Evolutionary conservation across 352 stramenopile species (phyloP).

Genomic region (Pythium myriotylum): DNA sequence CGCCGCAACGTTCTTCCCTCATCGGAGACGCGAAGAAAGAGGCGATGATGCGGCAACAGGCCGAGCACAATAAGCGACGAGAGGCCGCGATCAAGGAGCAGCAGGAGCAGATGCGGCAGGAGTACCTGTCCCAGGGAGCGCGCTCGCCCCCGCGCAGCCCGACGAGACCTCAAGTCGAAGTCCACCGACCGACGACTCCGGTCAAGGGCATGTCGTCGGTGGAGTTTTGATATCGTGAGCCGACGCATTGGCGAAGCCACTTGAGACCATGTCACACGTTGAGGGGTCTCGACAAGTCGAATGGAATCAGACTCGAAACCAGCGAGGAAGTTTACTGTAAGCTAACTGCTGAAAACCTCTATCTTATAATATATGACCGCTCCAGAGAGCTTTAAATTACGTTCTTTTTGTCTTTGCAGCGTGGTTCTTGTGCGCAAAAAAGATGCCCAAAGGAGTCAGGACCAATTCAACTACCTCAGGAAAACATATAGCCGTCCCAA

Average conservation of each 20-base stretch:
- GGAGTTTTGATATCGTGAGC: conserved; percentile 30
- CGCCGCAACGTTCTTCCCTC: conserved; percentile 53
- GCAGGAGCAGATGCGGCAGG: conserved; percentile 33
- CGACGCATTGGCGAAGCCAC: conserved; percentile 9
- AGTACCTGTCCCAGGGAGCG: conserved; percentile 18
- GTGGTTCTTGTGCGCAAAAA: conserved; percentile 17
- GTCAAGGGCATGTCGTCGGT: conserved; percentile 14
- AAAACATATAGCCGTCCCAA: conserved; percentile 2
- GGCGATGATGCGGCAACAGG: conserved; percentile 66
- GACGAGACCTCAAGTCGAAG: background rate
- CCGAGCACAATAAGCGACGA: conserved; percentile 60
- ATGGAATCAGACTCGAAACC: background rate
- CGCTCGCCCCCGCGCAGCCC: conserved; percentile 17
- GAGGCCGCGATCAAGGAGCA: conserved; percentile 63
- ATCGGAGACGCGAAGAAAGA: conserved; percentile 71
- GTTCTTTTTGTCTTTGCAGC: conserved; percentile 12
- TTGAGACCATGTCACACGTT: too few species aligned
- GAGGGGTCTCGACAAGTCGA: too few species aligned
- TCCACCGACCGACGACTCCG: background rate
- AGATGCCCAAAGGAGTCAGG: conserved; percentile 27
- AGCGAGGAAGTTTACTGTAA: conserved; percentile 10
- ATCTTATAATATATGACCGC: conserved; percentile 26
- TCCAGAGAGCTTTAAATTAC: conserved; percentile 16
- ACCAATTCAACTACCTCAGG: conserved; percentile 26
- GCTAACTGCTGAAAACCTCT: conserved; percentile 19